A percentile compares a stretch with the other conserved stretches of the same genome.
phyloP scores from a whole-genome alignment of 1,284 basidiomycete species.

The Ustilago curta region DNA sequence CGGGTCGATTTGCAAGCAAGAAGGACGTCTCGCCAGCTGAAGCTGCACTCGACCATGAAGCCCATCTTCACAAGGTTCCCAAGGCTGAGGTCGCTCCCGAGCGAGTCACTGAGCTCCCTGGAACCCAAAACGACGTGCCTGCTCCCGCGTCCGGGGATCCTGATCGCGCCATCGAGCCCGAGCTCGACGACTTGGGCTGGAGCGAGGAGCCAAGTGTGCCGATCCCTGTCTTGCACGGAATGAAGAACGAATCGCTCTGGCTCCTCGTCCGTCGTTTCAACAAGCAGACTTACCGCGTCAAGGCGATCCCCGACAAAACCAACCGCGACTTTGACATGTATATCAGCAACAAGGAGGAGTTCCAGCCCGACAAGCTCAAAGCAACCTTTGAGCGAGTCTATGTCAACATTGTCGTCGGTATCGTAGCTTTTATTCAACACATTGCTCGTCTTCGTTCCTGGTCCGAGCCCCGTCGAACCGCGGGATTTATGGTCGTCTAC shows the following conservation, averaged over 20 bases:
- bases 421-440: slow-evolving; percentile 72
- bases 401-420: slow-evolving; percentile 72
- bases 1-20: slow-evolving; percentile 31
- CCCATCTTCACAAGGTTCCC: slow-evolving; percentile 44
- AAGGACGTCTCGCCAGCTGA: slow-evolving; percentile 15
- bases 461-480: slow-evolving; percentile 73
- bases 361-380: slow-evolving; percentile 73
- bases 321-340: slow-evolving; percentile 71
- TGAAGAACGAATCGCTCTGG: slow-evolving; percentile 71
- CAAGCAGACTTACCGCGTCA: slow-evolving; percentile 71
- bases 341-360: slow-evolving; percentile 71
- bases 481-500: slow-evolving; percentile 68
- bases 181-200: slow-evolving; percentile 60
- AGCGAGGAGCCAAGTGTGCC: slow-evolving; percentile 55
- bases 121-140: slow-evolving; percentile 39
- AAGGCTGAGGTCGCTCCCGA: slow-evolving; percentile 43
- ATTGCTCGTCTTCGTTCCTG: slow-evolving; percentile 73
- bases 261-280: slow-evolving; percentile 72
- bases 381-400: slow-evolving; percentile 74
- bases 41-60: slow-evolving; percentile 44
- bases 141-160: slow-evolving; percentile 46
- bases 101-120: slow-evolving; percentile 27
- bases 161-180: slow-evolving; percentile 54
- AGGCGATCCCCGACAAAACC: slow-evolving; percentile 59
- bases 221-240: slow-evolving; percentile 65